Conservation (phyloP, 1,139 yeast genomes). For the Kodamaea ohmeri region DNA sequence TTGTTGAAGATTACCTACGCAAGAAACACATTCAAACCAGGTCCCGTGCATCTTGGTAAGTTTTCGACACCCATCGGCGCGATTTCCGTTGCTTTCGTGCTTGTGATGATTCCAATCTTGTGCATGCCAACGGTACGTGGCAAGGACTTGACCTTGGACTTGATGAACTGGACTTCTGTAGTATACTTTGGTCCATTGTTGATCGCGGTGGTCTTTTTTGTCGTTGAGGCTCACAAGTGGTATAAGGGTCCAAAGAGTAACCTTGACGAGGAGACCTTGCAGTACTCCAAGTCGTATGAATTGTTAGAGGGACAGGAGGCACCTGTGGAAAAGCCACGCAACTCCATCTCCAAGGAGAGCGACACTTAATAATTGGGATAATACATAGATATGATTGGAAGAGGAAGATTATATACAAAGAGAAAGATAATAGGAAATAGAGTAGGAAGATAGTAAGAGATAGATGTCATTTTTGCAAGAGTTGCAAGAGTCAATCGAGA, state of each 20-base stretch:
- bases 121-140: slow-evolving; percentile 63
- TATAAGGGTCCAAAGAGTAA: slow-evolving; percentile 67
- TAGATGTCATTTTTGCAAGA: too few species aligned
- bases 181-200: slow-evolving; percentile 67
- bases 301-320: slow-evolving; percentile 7
- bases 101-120: slow-evolving; percentile 62
- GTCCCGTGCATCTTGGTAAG: slow-evolving; percentile 69
- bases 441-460: too few species aligned
- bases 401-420: too few species aligned
- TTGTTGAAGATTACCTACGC: slow-evolving; percentile 59
- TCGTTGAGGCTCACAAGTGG: slow-evolving; percentile 58
- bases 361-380: background rate
- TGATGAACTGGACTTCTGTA: slow-evolving; percentile 70
- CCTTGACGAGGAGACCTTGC: slow-evolving; percentile 35
- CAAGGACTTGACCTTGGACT: slow-evolving; percentile 41
- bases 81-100: slow-evolving; percentile 45
- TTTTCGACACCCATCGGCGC: slow-evolving; percentile 49
- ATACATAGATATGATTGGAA: too few species aligned
- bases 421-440: too few species aligned
- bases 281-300: slow-evolving; percentile 8
- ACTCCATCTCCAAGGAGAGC: slow-evolving; percentile 1
- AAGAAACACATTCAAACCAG: slow-evolving; percentile 53
- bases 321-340: background rate
- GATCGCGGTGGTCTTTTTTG: slow-evolving; percentile 51
- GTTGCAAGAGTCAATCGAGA: too few species aligned